phyloP scores from a whole-genome alignment of 1,284 basidiomycete species.

The Ceratobasidium sp. region DNA sequence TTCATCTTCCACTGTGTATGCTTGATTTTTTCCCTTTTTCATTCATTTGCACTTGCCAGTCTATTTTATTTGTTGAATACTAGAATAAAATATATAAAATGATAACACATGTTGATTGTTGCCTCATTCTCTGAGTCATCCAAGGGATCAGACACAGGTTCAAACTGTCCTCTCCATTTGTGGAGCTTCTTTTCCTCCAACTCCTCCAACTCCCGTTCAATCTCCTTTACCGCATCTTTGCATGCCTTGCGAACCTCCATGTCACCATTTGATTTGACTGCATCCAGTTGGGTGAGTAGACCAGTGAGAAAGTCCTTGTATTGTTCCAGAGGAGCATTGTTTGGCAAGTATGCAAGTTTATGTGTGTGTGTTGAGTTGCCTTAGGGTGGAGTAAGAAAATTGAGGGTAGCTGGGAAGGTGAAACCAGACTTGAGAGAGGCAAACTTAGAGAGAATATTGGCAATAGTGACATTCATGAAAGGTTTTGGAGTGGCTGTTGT shows the following conservation, averaged over 20 bases:
- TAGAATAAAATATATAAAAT: no score
- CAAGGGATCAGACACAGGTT: no score
- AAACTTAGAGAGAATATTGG: constrained; percentile 39
- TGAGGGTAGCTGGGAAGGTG: constrained; percentile 44
- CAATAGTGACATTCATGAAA: no score
- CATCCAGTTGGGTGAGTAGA: constrained; percentile 73
- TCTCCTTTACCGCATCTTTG: constrained; percentile 67
- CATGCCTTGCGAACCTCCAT: constrained; percentile 67
- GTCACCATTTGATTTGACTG: constrained; percentile 73
- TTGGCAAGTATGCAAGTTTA: constrained; percentile 62
- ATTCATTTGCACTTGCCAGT: no score
- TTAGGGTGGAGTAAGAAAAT: constrained; percentile 36
- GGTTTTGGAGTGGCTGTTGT: no score
- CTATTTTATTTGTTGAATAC: no score
- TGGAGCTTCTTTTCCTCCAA: constrained; percentile 62
- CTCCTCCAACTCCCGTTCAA: constrained; percentile 72
- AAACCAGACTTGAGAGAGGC: constrained; percentile 41
- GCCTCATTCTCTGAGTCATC: no score
- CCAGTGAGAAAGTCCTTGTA: constrained; percentile 72
- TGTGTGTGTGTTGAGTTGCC: constrained; percentile 48
- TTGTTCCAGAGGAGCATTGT: constrained; percentile 68
- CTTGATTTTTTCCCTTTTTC: no score
- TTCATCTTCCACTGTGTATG: no score
- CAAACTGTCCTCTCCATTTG: constrained; percentile 53
- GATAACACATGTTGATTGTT: no score